These are phyloP conservation scores for Eruca vesicaria DNA, from an alignment of 441 rosid genomes.

Conservation along the genomic window DNA sequence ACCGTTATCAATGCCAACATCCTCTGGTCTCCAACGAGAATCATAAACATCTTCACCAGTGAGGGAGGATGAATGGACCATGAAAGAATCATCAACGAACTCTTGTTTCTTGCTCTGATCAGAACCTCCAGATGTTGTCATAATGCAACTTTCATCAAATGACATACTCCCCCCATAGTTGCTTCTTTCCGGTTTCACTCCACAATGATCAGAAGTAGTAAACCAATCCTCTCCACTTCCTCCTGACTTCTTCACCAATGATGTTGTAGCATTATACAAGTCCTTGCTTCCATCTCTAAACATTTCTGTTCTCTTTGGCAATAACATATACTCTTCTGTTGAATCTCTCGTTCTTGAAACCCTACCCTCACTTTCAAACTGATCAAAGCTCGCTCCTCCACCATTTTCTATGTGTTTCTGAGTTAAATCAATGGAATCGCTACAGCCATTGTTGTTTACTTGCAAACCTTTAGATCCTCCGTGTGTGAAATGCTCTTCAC, in stretches of 20 bases:
- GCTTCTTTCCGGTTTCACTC: slow-evolving; percentile 39
- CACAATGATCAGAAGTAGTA: slow-evolving; percentile 35
- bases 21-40: slow-evolving; percentile 68
- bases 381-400: slow-evolving; percentile 37
- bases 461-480: slow-evolving; percentile 42
- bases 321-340: slow-evolving; percentile 48
- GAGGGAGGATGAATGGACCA: slow-evolving; percentile 54
- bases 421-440: slow-evolving; percentile 48
- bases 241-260: slow-evolving; percentile 46
- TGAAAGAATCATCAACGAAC: slow-evolving; percentile 70
- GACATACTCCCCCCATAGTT: slow-evolving; percentile 37
- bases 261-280: slow-evolving; percentile 32
- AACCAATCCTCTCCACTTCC: slow-evolving; percentile 71
- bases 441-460: slow-evolving; percentile 24
- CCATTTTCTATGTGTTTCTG: slow-evolving; percentile 38
- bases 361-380: slow-evolving; percentile 48
- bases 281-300: slow-evolving; percentile 35
- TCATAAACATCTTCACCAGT: slow-evolving; percentile 41
- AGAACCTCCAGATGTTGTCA: slow-evolving; percentile 29
- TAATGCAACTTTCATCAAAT: slow-evolving; percentile 38
- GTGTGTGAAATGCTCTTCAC: slow-evolving; percentile 39
- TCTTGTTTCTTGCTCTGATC: slow-evolving; percentile 43
- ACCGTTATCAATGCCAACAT: slow-evolving; percentile 46
- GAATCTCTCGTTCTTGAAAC: slow-evolving; percentile 50
- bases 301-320: slow-evolving; percentile 47